Evolutionary conservation across 164 flowering plant species (phyloP).

Genomic region (Macadamia tetraphylla): DNA sequence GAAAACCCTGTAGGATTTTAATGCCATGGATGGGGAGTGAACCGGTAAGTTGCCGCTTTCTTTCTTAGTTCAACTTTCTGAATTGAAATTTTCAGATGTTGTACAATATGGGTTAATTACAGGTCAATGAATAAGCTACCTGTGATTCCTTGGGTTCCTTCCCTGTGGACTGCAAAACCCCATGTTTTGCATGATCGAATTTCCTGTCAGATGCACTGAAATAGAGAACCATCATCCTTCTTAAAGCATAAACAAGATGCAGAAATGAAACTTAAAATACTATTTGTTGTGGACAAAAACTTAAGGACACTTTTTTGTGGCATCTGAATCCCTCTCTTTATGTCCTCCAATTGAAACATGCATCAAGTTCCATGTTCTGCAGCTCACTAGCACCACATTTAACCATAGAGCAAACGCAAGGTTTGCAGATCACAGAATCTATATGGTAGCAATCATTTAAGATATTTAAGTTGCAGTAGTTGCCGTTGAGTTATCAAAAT

Average conservation of each 20-base stretch:
- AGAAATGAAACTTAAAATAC: not conserved
- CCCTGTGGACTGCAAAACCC: constrained; percentile 23
- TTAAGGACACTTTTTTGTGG: not conserved
- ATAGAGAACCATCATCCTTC: constrained; percentile 8
- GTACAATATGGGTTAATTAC: not conserved
- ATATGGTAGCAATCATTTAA: not conserved
- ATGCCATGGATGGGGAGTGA: not conserved
- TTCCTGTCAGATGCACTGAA: constrained; percentile 69
- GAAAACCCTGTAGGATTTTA: constrained; percentile 31
- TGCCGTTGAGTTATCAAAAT: too few relatives aligned
- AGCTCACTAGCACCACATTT: too few relatives aligned
- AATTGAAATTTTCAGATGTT: not conserved
- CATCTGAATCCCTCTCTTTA: not conserved
- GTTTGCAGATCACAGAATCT: not conserved
- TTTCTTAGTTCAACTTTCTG: not conserved
- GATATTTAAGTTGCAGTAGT: not conserved
- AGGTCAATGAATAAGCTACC: constrained; percentile 20
- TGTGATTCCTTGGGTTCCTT: constrained; percentile 25
- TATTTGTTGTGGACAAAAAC: not conserved
- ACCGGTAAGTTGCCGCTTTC: constrained; percentile 1
- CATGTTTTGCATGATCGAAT: constrained; percentile 27
- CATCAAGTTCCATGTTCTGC: not conserved
- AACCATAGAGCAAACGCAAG: not conserved
- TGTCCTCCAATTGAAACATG: not conserved
- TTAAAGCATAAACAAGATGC: not conserved